Base-by-base conservation (phyloP, 768 basidiomycete genomes). In the Mycena rebaudengoi region DNA sequence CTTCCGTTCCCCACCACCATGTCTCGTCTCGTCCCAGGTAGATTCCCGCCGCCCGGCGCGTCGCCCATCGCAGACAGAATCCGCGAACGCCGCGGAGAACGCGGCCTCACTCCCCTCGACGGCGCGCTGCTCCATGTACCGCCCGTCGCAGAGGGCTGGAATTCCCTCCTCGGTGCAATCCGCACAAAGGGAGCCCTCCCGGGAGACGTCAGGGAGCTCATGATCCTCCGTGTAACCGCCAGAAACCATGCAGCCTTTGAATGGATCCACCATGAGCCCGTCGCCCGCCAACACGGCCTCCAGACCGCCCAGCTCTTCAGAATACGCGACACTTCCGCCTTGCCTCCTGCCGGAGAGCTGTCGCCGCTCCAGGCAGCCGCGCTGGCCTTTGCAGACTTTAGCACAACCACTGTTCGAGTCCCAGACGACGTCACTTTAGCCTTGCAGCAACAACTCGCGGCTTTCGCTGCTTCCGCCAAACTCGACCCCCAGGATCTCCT, bases 361-460 rank as follows among this genome's bases (percentile, higher is more conserved):
- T 79, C 78, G 1, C 74, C 83, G 2, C 70, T 87, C 8, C 85
- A 87, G 69, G 76, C 76, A 14, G 81, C 85, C 12, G 88, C 87
- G 1, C 71, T 90, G 14, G 74, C 75, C 6, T 91, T 87, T 70
- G 83, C 88, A 18, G 88, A 91, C 71, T 76, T 81, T n/a, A 86
- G 84, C 50, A 91, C 89, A 8, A 76, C 77, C 50, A 66, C 73
- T 26, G 79, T 86, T 28, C 75, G 78, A 8, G 80, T 89, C 3
- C 80, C 83, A 1, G 71, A 78, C 20, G 66, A 73, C 0, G 75
- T 84, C 13, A 81, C 82, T 18, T 70, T 79, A 29, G 67, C 72
- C 2, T 76, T 89, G 33, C 81, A 79, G 64, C 64, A 68, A 3
- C 74, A 81, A 29, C 73, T 86, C n/a, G 69, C 70, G 46, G n/a